These are phyloP conservation scores for Ceratonia siliqua DNA, from an alignment of 306 rosid species.

Conservation along the genomic window DNA sequence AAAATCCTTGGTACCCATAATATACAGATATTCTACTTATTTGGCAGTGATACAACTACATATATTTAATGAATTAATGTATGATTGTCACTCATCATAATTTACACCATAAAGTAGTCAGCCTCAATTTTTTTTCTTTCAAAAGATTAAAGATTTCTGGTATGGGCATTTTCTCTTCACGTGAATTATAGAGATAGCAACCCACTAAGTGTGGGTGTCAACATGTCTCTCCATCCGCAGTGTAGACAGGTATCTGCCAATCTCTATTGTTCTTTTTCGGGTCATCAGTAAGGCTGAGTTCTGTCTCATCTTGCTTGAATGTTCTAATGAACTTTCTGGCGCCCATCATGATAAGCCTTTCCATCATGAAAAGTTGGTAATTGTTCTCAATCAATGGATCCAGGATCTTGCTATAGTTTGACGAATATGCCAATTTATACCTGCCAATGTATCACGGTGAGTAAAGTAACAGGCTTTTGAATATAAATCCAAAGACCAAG, in stretches of 20 bases:
- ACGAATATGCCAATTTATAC: slow-evolving; percentile 77
- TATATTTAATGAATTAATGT: slow-evolving; percentile 30
- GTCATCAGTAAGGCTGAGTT: slow-evolving; percentile 83
- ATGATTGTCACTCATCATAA: slow-evolving; percentile 37
- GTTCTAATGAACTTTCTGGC: slow-evolving; percentile 83
- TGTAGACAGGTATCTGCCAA: slow-evolving; percentile 90
- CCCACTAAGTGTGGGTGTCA: slow-evolving; percentile 32
- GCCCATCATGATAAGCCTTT: slow-evolving; percentile 78
- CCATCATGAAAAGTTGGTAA: slow-evolving; percentile 86
- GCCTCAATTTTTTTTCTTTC: slow-evolving; percentile 30
- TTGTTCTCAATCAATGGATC: slow-evolving; percentile 74
- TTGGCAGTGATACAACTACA: slow-evolving; percentile 25
- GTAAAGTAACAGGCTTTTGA: neutral
- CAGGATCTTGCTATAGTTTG: slow-evolving; percentile 72
- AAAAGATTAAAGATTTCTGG: slow-evolving; percentile 3
- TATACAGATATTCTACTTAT: too few relatives aligned
- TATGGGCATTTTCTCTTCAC: neutral
- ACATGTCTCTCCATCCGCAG: slow-evolving; percentile 53
- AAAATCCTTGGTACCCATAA: too few relatives aligned
- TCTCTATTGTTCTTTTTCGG: slow-evolving; percentile 84
- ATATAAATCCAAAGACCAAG: neutral
- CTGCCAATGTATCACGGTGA: slow-evolving; percentile 50
- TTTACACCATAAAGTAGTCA: slow-evolving; percentile 43
- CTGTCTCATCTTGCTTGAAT: slow-evolving; percentile 75
- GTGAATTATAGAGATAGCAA: neutral